Percentiles rank a stretch among this genome's conserved stretches.
Conservation (phyloP, 2,329 filamentous ascomycete species). For the Ascochyta lentis region DNA sequence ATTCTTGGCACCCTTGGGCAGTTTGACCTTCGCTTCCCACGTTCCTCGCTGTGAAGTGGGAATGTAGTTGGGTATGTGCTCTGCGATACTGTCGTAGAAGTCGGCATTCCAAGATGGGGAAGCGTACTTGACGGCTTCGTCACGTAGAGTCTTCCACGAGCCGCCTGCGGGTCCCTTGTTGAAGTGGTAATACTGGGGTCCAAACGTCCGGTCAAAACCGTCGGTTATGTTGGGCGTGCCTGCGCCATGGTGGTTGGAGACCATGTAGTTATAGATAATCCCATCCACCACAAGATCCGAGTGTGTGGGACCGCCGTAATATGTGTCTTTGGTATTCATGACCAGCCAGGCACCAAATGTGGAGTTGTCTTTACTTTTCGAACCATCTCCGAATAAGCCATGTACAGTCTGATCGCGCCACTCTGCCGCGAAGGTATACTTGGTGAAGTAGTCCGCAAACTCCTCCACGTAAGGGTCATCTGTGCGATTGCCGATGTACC, state of each 20-base stretch:
- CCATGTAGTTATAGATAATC: slow-evolving; percentile 68
- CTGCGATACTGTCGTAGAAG: slow-evolving; percentile 69
- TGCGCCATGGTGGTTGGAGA: slow-evolving; percentile 66
- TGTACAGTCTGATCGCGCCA: slow-evolving; percentile 67
- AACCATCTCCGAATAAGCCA: slow-evolving; percentile 62
- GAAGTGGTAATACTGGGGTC: slow-evolving; percentile 69
- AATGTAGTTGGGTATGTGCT: slow-evolving; percentile 65
- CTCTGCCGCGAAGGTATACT: slow-evolving; percentile 67
- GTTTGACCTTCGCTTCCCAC: slow-evolving; percentile 58
- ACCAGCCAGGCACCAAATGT: slow-evolving; percentile 69
- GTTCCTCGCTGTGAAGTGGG: slow-evolving; percentile 59
- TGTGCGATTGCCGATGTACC: slow-evolving; percentile 63
- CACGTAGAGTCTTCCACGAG: slow-evolving; percentile 52
- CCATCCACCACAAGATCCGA: slow-evolving; percentile 70
- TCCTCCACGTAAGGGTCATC: slow-evolving; percentile 63
- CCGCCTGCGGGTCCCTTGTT: slow-evolving; percentile 58
- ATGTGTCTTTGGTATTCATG: slow-evolving; percentile 69
- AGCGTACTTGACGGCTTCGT: slow-evolving; percentile 62
- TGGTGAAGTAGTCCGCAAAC: slow-evolving; percentile 69
- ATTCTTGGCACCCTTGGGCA: slow-evolving; percentile 59
- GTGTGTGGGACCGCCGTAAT: slow-evolving; percentile 67
- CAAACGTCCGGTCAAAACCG: slow-evolving; percentile 70
- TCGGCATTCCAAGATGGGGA: slow-evolving; percentile 60
- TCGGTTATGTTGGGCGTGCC: slow-evolving; percentile 69
- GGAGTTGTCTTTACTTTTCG: slow-evolving; percentile 57